Conservation (phyloP, 176 grass and related monocot genomes). For the Stipa capillata region DNA sequence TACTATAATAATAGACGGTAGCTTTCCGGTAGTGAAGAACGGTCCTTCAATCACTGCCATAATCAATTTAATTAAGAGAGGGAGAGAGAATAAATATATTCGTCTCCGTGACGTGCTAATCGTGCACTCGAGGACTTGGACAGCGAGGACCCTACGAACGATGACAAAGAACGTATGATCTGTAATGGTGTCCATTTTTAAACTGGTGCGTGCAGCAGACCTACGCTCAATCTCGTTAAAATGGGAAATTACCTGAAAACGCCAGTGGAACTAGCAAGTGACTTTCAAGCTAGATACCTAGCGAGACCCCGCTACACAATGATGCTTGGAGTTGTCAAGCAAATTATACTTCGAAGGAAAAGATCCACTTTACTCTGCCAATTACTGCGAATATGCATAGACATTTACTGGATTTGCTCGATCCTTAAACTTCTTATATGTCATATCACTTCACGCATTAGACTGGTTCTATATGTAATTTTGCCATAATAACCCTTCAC, state of each 20-base stretch:
- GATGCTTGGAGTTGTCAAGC: too few relatives aligned
- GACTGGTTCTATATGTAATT: too few relatives aligned
- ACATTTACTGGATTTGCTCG: too few relatives aligned
- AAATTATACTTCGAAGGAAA: too few relatives aligned
- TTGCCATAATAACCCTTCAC: too few relatives aligned
- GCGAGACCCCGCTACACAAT: too few relatives aligned
- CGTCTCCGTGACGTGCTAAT: conserved; percentile 14
- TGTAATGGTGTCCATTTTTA: not conserved
- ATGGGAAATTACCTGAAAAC: not conserved
- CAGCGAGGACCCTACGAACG: not conserved
- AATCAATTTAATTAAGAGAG: not conserved
- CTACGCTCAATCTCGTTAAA: not conserved
- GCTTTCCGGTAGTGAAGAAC: not conserved
- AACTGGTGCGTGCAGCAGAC: too few relatives aligned
- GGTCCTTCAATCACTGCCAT: not conserved
- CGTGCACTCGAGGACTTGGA: not conserved
- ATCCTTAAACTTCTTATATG: too few relatives aligned
- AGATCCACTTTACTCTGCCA: too few relatives aligned
- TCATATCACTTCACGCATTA: too few relatives aligned
- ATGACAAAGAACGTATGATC: not conserved
- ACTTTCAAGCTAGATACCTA: too few relatives aligned
- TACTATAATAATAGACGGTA: not conserved
- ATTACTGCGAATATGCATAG: too few relatives aligned
- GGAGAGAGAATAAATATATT: not conserved
- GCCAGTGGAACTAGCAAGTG: not conserved